Base-by-base conservation (phyloP, 2,329 filamentous ascomycete species). In the Cladophialophora yegresii region DNA sequence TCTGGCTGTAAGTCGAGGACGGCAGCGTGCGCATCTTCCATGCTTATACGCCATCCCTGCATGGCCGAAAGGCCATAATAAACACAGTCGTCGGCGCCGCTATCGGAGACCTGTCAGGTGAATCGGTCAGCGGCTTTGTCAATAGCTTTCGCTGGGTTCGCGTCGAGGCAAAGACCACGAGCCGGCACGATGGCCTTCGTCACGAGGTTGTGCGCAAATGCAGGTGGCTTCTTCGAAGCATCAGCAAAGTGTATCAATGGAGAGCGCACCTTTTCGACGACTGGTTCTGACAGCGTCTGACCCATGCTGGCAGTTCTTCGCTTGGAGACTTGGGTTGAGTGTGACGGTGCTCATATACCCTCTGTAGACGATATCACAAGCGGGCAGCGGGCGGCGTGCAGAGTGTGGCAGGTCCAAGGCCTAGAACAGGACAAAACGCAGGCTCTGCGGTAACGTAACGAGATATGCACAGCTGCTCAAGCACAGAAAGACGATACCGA, bases 1-100 rank as follows among this genome's bases (percentile, higher is more conserved):
- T 83, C 81, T 66, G 87, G 82, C 74, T 95, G 86, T 71, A 98
- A 87, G 78, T 98, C 91, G 76, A 99, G 89, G 58, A 98, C 82
- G 62, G 90, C 86, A 67, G 91, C 91, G 81, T 99, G 95, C 69
- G 95, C 88, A 77, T 99, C 95, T 79, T 99, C 95, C 95, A 99
- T 99, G 83, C 91, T 96, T 81, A 99, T 98, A 82, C 95, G 90
- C 95, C 95, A 99, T 83, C 95, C 95, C 81, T 99, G 95, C 95
- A 99, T 99, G 80, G 92, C 92, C 71, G 95, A 99, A 71, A 98
- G 88, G 76, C 95, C 95, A 79, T 91, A 99, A 76, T 95, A 81
- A 76, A 96, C 87, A 76, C 91, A 89, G 71, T 96, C 92, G 90
- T 98, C 93, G 81, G 92, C 88, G 80, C 93, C 93, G 76, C 88